Percentiles rank a stretch among this genome's conserved stretches.
phyloP scores from a whole-genome alignment of 2,329 filamentous ascomycete species.

The Aureobasidium sp. region DNA sequence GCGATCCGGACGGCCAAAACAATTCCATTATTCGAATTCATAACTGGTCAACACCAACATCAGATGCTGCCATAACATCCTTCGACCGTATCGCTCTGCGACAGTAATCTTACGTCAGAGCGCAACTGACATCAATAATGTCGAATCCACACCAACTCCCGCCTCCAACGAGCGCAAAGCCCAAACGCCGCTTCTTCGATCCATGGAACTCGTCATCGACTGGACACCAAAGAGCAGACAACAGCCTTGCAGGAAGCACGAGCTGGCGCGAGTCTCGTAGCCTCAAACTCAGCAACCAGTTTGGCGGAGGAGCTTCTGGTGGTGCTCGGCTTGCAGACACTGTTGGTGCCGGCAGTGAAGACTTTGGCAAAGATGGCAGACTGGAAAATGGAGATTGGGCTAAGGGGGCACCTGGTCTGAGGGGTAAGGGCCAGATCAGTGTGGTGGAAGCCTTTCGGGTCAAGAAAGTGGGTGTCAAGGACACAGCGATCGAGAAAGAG shows the following conservation, averaged over 20 bases:
- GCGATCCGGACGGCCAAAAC: background rate
- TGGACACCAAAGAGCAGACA: constrained; percentile 71
- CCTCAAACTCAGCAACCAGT: constrained; percentile 64
- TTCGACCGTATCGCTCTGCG: background rate
- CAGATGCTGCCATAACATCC: background rate
- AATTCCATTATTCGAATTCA: background rate
- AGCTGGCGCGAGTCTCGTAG: constrained; percentile 67
- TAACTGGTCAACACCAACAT: too few species aligned
- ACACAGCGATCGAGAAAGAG: constrained; percentile 6
- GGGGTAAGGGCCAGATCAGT: constrained; percentile 41
- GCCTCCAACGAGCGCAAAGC: constrained; percentile 71
- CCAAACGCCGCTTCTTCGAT: constrained; percentile 89
- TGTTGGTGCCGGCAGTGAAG: constrained; percentile 56
- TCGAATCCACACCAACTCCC: background rate
- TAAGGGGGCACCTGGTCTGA: constrained; percentile 41
- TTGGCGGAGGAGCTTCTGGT: constrained; percentile 49
- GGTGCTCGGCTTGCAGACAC: constrained; percentile 55
- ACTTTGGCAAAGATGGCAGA: constrained; percentile 45
- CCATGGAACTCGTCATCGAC: constrained; percentile 94
- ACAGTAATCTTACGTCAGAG: background rate
- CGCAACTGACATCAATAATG: background rate
- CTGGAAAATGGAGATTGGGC: constrained; percentile 48
- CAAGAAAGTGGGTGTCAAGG: constrained; percentile 12
- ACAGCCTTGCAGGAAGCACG: constrained; percentile 52
- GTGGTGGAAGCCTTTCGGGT: constrained; percentile 27